Base-by-base conservation (phyloP, 257 asterid species). In the Lavandula angustifolia region DNA sequence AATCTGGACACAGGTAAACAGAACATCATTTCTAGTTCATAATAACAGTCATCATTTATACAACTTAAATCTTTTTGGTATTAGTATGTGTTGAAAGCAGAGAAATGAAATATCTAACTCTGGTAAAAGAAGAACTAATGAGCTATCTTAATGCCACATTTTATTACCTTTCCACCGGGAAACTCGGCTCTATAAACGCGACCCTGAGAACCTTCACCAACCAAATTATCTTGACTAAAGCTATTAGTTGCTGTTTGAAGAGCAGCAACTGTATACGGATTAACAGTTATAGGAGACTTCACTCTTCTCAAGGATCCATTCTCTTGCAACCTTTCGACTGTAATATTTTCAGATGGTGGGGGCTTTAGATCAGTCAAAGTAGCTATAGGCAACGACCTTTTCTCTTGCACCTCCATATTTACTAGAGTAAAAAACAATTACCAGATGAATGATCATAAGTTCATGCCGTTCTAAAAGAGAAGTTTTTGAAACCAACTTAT, bases 201-300 rank as follows among this genome's bases (percentile, higher is more conserved):
- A 64, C 99, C 99, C 46, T 86, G 87, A 35, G 99, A 90, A 42
- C 99, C 99, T 86, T 94, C 99, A 65, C 99, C 99, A 22, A 90
- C 71, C 37, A 94, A 81, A 73, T 86, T 89, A 73, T 94, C 99
- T 83, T 87, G 97, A 75, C 92, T 80, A 79, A 94, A 94, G 86
- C 99, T 89, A 75, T 90, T 87, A 49, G 99, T 86, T 55, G 95
- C 92, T 53, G 86, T 83, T 77, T 94, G 99, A 74, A 94, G 90
- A 47, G 89, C 60, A 61, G 97, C 97, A 34, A 94, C 95, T 34
- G 96, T 79, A 67, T 84, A 94, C 17, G 98, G 68, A 37, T 95
- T 77, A 66, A 92, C 89, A 33, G 95, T 88, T 66, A 86, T 77
- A 4, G 95, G 95, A 58, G 92, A 83, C 62, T 84, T 88, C 38